phyloP scores from a whole-genome alignment of 495 filamentous ascomycete genomes.

The Hypoxylon crocopeplum region DNA sequence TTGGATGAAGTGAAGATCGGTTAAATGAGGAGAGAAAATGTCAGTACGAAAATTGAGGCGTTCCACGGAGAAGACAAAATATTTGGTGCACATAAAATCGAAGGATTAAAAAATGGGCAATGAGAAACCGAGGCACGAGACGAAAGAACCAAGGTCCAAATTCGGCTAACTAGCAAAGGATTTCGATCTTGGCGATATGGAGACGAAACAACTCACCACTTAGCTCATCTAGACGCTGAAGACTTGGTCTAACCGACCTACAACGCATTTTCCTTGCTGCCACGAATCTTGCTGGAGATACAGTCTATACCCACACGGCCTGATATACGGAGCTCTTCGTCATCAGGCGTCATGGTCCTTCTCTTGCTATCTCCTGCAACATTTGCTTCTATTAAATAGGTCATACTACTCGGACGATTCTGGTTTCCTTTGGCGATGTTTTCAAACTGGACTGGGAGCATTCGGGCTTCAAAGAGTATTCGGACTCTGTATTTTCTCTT shows the following conservation, averaged over 20 bases:
- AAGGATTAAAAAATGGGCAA: conserved; percentile 15
- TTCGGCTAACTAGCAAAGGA: conserved; percentile 23
- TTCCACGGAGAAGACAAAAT: conserved; percentile 32
- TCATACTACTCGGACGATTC: conserved; percentile 17
- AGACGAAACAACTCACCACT: conserved; percentile 19
- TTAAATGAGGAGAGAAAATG: conserved; percentile 23
- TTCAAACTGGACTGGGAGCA: conserved; percentile 17
- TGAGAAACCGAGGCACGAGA: conserved; percentile 14
- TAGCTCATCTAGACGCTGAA: conserved; percentile 10
- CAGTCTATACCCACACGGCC: conserved; percentile 32
- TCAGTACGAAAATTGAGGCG: conserved; percentile 28
- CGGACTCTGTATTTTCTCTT: conserved; percentile 23
- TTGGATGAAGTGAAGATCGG: conserved; percentile 36
- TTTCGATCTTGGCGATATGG: conserved; percentile 12
- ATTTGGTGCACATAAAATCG: conserved; percentile 26
- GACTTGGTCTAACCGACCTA: conserved; percentile 32
- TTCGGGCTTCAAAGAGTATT: conserved; percentile 16
- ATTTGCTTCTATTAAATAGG: conserved; percentile 21
- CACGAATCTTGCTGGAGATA: conserved; percentile 29
- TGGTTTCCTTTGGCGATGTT: conserved; percentile 10
- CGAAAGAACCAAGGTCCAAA: conserved; percentile 13
- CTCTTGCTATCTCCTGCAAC: conserved; percentile 21
- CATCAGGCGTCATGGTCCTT: neutral
- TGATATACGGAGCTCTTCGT: conserved; percentile 15
- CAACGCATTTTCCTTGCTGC: conserved; percentile 26